Percentiles rank a stretch among this genome's conserved stretches.
Conservation (phyloP, 352 stramenopile genomes). For the Blastocystis sp. region DNA sequence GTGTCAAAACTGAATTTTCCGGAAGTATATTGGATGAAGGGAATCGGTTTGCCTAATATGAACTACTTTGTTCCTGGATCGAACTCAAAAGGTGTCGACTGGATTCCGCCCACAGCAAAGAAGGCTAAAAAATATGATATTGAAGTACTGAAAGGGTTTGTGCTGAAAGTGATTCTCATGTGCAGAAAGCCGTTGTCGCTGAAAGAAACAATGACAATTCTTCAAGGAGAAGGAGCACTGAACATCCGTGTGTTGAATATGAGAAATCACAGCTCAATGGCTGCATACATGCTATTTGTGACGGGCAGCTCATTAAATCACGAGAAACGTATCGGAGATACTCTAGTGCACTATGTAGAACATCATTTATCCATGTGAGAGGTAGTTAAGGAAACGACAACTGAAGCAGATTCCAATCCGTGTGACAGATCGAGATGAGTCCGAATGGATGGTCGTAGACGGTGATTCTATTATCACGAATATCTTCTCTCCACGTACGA, state of each 20-base stretch:
- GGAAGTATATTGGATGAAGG: slow-evolving; percentile 45
- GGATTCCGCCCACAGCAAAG: slow-evolving; percentile 6
- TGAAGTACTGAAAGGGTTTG: not conserved
- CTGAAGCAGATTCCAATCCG: slow-evolving; percentile 26
- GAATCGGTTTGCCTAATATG: slow-evolving; percentile 1
- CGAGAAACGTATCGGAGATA: slow-evolving; percentile 50
- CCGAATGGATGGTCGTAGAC: slow-evolving; percentile 48
- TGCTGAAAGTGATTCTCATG: not conserved
- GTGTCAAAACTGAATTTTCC: slow-evolving; percentile 43
- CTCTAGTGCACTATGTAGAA: slow-evolving; percentile 33
- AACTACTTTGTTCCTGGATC: slow-evolving; percentile 12
- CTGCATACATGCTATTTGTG: slow-evolving; percentile 30
- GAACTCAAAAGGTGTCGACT: not conserved
- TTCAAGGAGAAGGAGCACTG: slow-evolving; percentile 8
- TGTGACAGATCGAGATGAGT: slow-evolving; percentile 51
- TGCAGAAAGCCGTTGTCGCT: slow-evolving; percentile 42
- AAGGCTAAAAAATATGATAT: slow-evolving; percentile 30
- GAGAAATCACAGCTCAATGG: slow-evolving; percentile 17
- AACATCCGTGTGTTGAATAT: slow-evolving; percentile 48
- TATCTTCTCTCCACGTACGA: slow-evolving; percentile 39
- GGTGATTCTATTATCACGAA: slow-evolving; percentile 40
- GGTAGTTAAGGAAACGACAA: slow-evolving; percentile 35
- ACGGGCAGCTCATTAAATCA: slow-evolving; percentile 15
- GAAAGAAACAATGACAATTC: slow-evolving; percentile 28
- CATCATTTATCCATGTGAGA: not conserved